Evolutionary conservation across 805 yeast genomes (phyloP), one percentile per base, ranked within the genome.

Genomic region (Geotrichum ghanense): DNA sequence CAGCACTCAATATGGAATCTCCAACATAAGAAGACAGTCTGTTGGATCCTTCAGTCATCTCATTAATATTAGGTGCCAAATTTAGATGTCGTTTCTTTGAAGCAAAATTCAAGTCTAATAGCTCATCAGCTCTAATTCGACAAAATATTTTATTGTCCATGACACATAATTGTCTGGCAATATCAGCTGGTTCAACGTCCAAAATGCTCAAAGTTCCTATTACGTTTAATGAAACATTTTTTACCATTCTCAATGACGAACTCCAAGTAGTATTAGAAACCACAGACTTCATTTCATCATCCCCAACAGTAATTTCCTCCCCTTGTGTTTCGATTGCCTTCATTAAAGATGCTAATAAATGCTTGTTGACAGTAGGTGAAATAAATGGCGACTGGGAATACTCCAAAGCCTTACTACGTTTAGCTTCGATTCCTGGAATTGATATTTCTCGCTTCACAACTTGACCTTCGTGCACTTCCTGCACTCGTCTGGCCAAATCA

Each of bases 11-110:
- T 41, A 65, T 56, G 3, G 65, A 56, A 43, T 62, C 65, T 10
- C 66, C 64, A 3, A 65, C 66, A 52, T 62, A 61, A 9, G 68
- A 61, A 14, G 63, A 51, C 39, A 65, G 47, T 43, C 61, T 62
- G 56, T 65, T 65, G 21, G 66, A 50, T 40, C 52, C 47, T 22
- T 48, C 43, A 0, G 63, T 54, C 46, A 64, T 53, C 42, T 55
- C 52, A 2, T 49, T 56, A 2, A 65, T 61, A 45, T 62, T 50
- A 3, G 64, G 67, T 3, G 67, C 56, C n/a, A 54, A 53, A 7
- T 63, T 61, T 17, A 60, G 50, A 12, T 48, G 24, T 10, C 64
- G 51, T 45, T 61, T 60, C 43, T 55, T 46, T 24, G 52, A 43
- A 19, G 63, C 44, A 49, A 62, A 65, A 42, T 66, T 63, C 54